These are phyloP conservation scores for Diddensiella transvaalensis DNA, from an alignment of 805 yeast genomes.

Conservation along the genomic window DNA sequence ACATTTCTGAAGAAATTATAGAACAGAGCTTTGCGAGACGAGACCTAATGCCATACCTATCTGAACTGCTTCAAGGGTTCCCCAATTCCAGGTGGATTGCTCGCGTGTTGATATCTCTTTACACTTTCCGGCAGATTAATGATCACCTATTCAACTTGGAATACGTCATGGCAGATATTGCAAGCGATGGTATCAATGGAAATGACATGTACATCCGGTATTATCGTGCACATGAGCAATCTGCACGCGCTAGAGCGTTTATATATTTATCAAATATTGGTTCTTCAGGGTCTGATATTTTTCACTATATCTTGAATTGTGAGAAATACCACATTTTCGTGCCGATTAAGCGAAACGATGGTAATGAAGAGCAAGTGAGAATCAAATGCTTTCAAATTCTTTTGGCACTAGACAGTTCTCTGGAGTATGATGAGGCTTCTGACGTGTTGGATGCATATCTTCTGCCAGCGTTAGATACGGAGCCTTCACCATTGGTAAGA, in stretches of 20 bases:
- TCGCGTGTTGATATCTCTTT: slow-evolving; percentile 43
- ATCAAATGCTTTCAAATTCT: slow-evolving; percentile 55
- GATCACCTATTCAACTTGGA: slow-evolving; percentile 60
- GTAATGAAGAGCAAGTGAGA: slow-evolving; percentile 65
- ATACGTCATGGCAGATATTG: slow-evolving; percentile 49
- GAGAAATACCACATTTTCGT: slow-evolving; percentile 42
- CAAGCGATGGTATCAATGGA: slow-evolving; percentile 35
- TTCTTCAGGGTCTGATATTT: slow-evolving; percentile 16
- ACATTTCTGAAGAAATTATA: slow-evolving; percentile 27
- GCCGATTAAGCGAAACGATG: slow-evolving; percentile 58
- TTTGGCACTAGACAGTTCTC: slow-evolving; percentile 39
- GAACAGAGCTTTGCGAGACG: slow-evolving; percentile 52
- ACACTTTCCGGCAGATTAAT: slow-evolving; percentile 50
- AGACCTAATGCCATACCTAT: slow-evolving; percentile 59
- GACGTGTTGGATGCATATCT: slow-evolving; percentile 30
- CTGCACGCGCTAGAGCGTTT: slow-evolving; percentile 49
- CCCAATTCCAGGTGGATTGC: slow-evolving; percentile 46
- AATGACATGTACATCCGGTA: slow-evolving; percentile 41
- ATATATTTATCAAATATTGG: slow-evolving; percentile 39
- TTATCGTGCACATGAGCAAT: slow-evolving; percentile 58
- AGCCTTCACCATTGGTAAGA: slow-evolving; percentile 76
- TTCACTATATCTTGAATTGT: slow-evolving; percentile 36
- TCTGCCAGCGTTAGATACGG: slow-evolving; percentile 46
- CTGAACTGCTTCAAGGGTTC: slow-evolving; percentile 40
- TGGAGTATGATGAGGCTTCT: slow-evolving; percentile 21